Evolutionary conservation across 345 rosid genomes (phyloP).

Genomic region (Syzygium aromaticum): DNA sequence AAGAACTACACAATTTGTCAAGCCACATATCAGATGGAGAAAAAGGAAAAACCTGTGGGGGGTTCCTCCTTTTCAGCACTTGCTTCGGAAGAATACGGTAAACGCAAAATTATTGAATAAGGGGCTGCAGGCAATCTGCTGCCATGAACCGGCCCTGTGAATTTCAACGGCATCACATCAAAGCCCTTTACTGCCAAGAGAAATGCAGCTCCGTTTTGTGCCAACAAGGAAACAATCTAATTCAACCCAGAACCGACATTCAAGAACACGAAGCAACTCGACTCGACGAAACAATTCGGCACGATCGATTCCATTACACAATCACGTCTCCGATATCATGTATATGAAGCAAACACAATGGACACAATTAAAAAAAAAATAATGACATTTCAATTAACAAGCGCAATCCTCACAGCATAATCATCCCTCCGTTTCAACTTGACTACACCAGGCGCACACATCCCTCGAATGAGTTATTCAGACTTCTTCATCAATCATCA

Average conservation of each 20-base stretch:
- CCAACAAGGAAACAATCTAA: background rate
- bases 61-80: constrained; percentile 15
- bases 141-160: constrained; percentile 11
- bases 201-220: background rate
- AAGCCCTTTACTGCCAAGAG: background rate
- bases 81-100: constrained; percentile 26
- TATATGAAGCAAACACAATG: background rate
- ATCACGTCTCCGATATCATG: background rate
- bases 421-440: background rate
- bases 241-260: background rate
- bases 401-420: background rate
- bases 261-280: background rate
- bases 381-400: background rate
- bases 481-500: background rate
- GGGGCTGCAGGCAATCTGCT: constrained; percentile 3
- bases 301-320: fast-evolving
- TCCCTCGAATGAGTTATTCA: background rate
- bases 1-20: background rate
- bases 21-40: background rate
- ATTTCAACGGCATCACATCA: background rate
- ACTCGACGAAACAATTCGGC: background rate
- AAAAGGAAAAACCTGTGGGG: constrained; percentile 36
- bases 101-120: constrained; percentile 9
- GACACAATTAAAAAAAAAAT: background rate
- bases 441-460: background rate